Evolutionary conservation across 2,329 filamentous ascomycete species (phyloP), one percentile per base, ranked within the genome.

Genomic region (Sporothrix brunneoviolacea): DNA sequence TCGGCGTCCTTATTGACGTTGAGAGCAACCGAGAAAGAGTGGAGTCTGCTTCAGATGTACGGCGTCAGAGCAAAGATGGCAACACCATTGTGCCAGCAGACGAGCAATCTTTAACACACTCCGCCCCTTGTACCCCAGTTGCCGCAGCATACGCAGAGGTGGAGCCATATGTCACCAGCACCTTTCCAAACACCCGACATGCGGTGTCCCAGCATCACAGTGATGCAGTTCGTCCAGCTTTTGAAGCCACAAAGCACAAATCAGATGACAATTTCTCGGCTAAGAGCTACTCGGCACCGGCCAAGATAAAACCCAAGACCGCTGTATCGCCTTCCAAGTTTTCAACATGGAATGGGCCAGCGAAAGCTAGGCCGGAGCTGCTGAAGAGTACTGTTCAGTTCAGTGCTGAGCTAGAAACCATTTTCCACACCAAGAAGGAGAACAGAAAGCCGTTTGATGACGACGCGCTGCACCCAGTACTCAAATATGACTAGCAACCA

Each of bases 361-460:
- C 50, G 5, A 55, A 50, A 33, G 51, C 47, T 10, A 48, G 55
- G 32, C 51, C 46, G 0, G 49, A 51, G 3, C 32, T 57, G 30
- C 46, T 58, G 55, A 51, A 50, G 16, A 60, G 55, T 35, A 58
- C 57, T 1, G 41, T 53, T 4, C 58, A 61, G 9, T 58, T 56
- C 43, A 51, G 56, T 2, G 19, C 50, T 2, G 54, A 57, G 16
- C 43, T 60, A 9, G 58, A 60, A 15, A 46, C 36, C 15, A 54
- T 59, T 21, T 47, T 61, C 9, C 42, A 27, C 7, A 37, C 50
- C 15, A 56, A 54, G 18, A 54, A 46, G 37, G 52, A 55, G 15
- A 55, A 48, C 18, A 48, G 16, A 9, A 43, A 42, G 33, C 7
- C 42, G 0, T 38, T 42, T 30, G 12, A 22, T 8, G 21, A 32